Percentiles rank a stretch among this genome's conserved stretches.
Evolutionary conservation across 2,329 filamentous ascomycete genomes (phyloP).

Genomic region (Epichloe sp.): DNA sequence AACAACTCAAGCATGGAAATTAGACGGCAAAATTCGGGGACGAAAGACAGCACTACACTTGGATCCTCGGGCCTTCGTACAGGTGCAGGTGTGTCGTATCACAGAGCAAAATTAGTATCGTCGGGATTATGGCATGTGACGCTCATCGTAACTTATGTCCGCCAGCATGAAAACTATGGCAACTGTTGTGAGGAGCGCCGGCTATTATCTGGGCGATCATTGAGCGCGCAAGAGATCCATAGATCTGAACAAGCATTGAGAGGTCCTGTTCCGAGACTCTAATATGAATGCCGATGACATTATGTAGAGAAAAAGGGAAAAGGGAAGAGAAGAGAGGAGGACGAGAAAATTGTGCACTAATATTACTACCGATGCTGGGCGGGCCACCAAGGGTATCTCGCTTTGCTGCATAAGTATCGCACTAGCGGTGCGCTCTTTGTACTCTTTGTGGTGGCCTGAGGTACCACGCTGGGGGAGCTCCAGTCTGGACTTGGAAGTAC

Average conservation of each 20-base stretch:
- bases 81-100: background rate
- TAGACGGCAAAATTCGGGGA: background rate
- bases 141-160: constrained; percentile 31
- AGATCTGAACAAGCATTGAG: constrained; percentile 90
- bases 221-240: constrained; percentile 87
- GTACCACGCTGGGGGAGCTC: background rate
- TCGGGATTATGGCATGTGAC: constrained; percentile 24
- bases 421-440: constrained; percentile 3
- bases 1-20: constrained; percentile 46
- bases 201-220: constrained; percentile 82
- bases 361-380: background rate
- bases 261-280: constrained; percentile 95
- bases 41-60: background rate
- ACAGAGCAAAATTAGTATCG: background rate
- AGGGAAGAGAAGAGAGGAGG: constrained; percentile 9
- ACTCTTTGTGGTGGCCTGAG: background rate
- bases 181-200: constrained; percentile 61
- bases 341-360: constrained; percentile 13
- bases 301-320: constrained; percentile 37
- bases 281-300: constrained; percentile 87
- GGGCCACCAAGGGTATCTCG: background rate
- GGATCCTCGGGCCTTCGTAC: background rate
- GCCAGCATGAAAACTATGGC: constrained; percentile 40
- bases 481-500: background rate
- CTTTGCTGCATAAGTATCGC: constrained; percentile 15